These are phyloP conservation scores for Artemisia tridentata DNA, from an alignment of 129 eudicot species.

Conservation along the genomic window DNA sequence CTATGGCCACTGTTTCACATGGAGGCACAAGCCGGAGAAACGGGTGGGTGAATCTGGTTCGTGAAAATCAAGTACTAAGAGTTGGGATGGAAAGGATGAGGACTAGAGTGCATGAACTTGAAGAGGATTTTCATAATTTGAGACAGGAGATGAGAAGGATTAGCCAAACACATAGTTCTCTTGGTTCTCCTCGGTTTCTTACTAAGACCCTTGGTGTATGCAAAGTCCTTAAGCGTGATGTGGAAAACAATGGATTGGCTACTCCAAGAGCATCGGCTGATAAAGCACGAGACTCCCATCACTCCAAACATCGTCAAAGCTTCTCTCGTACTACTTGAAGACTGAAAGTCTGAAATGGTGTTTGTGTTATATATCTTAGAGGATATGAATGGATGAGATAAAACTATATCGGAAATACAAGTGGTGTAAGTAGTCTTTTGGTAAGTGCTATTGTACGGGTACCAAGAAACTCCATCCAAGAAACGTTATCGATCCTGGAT, in stretches of 20 bases:
- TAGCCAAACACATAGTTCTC: constrained; percentile 28
- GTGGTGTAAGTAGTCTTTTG: neutral
- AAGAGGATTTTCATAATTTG: constrained; percentile 56
- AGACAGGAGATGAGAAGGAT: constrained; percentile 61
- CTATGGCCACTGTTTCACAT: constrained; percentile 18
- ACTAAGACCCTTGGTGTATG: too few relatives aligned
- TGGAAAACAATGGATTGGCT: too few relatives aligned
- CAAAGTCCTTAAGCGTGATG: too few relatives aligned
- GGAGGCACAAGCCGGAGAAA: constrained; percentile 37
- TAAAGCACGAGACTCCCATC: too few relatives aligned
- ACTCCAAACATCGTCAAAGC: too few relatives aligned
- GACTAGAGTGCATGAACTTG: constrained; percentile 70
- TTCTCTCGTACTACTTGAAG: neutral
- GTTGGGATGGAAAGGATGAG: constrained; percentile 71
- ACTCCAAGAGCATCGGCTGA: too few relatives aligned
- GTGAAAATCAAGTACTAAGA: constrained; percentile 63
- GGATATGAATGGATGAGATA: neutral
- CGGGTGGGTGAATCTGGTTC: constrained; percentile 66
- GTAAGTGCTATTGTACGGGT: neutral
- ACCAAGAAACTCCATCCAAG: constrained; percentile 14
- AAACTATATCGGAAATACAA: neutral
- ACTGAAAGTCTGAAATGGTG: constrained; percentile 28
- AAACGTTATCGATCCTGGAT: constrained; percentile 2
- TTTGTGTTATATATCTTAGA: neutral
- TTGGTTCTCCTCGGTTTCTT: too few relatives aligned